Percentiles rank a stretch among this genome's conserved stretches.
Evolutionary conservation across 1,284 basidiomycete genomes (phyloP).

Genomic region (Inonotus obliquus): DNA sequence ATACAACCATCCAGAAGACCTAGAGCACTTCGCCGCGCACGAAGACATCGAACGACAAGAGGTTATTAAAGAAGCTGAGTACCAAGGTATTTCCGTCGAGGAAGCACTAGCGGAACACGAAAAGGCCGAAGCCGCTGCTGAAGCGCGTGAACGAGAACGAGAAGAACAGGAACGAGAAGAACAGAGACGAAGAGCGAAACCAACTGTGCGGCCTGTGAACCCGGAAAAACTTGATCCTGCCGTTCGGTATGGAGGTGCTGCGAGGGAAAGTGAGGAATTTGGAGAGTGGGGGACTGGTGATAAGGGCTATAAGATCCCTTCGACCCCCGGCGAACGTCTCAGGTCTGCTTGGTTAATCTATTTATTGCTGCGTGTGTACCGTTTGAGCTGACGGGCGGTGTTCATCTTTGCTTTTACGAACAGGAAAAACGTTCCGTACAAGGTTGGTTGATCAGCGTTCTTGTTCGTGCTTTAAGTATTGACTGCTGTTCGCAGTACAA

Average conservation of each 20-base stretch:
- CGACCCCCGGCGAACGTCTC: conserved; percentile 62
- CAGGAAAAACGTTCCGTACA: conserved; percentile 80
- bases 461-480: conserved; percentile 32
- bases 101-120: conserved; percentile 56
- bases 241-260: conserved; percentile 52
- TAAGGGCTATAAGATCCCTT: conserved; percentile 71
- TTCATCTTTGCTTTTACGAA: neutral
- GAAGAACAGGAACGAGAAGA: conserved; percentile 16
- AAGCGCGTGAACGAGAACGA: conserved; percentile 25
- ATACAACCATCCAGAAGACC: conserved; percentile 90
- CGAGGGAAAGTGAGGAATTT: conserved; percentile 43
- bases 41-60: conserved; percentile 85
- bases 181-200: conserved; percentile 35
- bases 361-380: neutral
- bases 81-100: conserved; percentile 74
- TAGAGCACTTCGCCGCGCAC: conserved; percentile 87
- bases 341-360: conserved; percentile 38
- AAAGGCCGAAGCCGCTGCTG: conserved; percentile 18
- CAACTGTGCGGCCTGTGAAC: conserved; percentile 48
- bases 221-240: conserved; percentile 62
- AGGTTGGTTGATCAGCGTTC: conserved; percentile 48
- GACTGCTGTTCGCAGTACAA: conserved; percentile 63
- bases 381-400: conserved; percentile 4
- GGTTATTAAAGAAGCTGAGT: conserved; percentile 77
- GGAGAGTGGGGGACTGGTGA: conserved; percentile 71